Conservation (phyloP, 208 protist species). For the Wallacemonas sp. region DNA sequence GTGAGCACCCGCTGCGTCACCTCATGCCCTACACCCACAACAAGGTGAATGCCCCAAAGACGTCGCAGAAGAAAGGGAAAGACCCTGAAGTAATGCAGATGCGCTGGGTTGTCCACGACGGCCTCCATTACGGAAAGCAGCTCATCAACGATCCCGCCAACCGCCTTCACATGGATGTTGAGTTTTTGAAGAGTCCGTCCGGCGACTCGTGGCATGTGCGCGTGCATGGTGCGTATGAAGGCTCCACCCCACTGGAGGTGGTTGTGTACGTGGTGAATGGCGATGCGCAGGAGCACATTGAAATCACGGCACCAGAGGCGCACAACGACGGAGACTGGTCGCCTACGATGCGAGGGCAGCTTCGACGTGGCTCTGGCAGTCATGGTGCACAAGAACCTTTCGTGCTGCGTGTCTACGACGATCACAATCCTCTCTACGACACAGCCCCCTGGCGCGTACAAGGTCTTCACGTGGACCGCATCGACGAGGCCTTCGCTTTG, state of each 20-base stretch:
- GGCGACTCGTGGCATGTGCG: slow-evolving; percentile 82
- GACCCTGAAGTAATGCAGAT: slow-evolving; percentile 66
- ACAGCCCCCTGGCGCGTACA: slow-evolving; percentile 63
- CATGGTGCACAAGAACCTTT: slow-evolving; percentile 36
- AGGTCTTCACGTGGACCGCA: slow-evolving; percentile 40
- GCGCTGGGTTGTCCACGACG: slow-evolving; percentile 72
- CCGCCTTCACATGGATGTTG: slow-evolving; percentile 46
- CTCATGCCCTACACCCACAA: slow-evolving; percentile 68
- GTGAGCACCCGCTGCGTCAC: slow-evolving; percentile 59
- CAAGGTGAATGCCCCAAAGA: slow-evolving; percentile 53
- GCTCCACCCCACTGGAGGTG: slow-evolving; percentile 37
- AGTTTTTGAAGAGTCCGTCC: slow-evolving; percentile 83
- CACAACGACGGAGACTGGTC: slow-evolving; percentile 63
- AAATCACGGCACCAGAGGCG: slow-evolving; percentile 28
- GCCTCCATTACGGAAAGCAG: slow-evolving; percentile 76
- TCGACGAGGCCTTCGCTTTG: slow-evolving; percentile 45
- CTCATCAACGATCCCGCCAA: slow-evolving; percentile 56
- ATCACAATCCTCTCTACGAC: slow-evolving; percentile 62
- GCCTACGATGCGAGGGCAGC: slow-evolving; percentile 45
- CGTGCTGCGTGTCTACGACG: slow-evolving; percentile 53
- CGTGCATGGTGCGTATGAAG: slow-evolving; percentile 56
- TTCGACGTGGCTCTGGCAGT: slow-evolving; percentile 27
- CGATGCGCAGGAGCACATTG: slow-evolving; percentile 34
- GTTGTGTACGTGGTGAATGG: slow-evolving; percentile 74
- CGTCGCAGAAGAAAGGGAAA: slow-evolving; percentile 25